Percentiles rank a stretch among this genome's conserved stretches.
phyloP scores from a whole-genome alignment of 768 basidiomycete genomes.

The Hericium erinaceus region DNA sequence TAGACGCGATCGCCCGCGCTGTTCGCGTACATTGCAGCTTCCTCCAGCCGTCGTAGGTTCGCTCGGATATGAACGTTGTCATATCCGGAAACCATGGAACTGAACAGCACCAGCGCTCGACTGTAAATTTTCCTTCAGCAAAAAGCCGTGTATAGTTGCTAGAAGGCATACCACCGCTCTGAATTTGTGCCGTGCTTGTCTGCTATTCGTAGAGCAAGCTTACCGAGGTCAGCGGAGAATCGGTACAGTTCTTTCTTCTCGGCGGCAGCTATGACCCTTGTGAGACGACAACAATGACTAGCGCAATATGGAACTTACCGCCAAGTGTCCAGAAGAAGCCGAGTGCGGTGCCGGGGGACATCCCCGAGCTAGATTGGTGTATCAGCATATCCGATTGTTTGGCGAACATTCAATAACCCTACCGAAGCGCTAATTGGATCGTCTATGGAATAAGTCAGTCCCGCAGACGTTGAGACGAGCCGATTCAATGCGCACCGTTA shows the following conservation, averaged over 20 bases:
- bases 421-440: conserved; percentile 57
- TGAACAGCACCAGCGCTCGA: conserved; percentile 52
- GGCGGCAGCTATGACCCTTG: conserved; percentile 36
- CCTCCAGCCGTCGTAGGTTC: conserved; percentile 51
- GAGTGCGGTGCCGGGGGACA: conserved; percentile 57
- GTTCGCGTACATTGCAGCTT: conserved; percentile 55
- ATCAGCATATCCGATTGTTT: not conserved
- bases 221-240: conserved; percentile 60
- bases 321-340: conserved; percentile 69
- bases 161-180: conserved; percentile 48
- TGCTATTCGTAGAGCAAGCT: conserved; percentile 58
- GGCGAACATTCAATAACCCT: conserved; percentile 5
- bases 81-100: conserved; percentile 56
- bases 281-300: not conserved
- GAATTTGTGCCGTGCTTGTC: conserved; percentile 51
- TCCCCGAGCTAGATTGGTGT: conserved; percentile 40
- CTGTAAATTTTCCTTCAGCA: conserved; percentile 22
- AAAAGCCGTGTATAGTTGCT: not conserved
- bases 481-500: conserved; percentile 38
- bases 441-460: conserved; percentile 30
- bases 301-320: conserved; percentile 28
- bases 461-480: not conserved
- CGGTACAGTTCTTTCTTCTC: conserved; percentile 56
- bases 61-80: conserved; percentile 56
- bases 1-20: conserved; percentile 62